Evolutionary conservation across 768 basidiomycete species (phyloP).

Genomic region (Lactarius tabidus): DNA sequence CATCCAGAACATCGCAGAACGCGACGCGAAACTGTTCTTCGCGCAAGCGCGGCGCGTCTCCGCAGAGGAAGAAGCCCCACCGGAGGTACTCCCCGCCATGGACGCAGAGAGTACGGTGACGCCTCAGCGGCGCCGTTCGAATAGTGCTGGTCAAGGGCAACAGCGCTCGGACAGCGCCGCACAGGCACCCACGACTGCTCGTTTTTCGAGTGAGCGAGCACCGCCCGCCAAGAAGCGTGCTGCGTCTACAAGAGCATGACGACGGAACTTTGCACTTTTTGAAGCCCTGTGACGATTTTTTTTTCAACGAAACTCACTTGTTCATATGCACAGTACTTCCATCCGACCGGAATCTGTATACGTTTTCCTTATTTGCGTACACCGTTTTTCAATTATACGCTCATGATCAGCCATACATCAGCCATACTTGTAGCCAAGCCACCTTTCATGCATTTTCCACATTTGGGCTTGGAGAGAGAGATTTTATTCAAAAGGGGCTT

Average conservation of each 20-base stretch:
- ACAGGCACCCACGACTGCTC: constrained; percentile 19
- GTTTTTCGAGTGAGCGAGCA: constrained; percentile 20
- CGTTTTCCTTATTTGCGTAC: background rate
- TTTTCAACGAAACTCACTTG: background rate
- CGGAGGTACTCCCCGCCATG: constrained; percentile 22
- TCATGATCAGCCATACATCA: too few species aligned
- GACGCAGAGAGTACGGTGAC: constrained; percentile 10
- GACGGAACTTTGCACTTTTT: background rate
- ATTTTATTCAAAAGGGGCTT: background rate
- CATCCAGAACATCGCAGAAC: constrained; percentile 81
- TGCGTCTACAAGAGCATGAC: constrained; percentile 12
- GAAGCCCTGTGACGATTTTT: background rate
- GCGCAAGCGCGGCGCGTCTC: constrained; percentile 70
- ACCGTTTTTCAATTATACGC: background rate
- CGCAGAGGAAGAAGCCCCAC: constrained; percentile 30
- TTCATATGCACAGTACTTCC: constrained; percentile 1
- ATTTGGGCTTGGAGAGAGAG: background rate
- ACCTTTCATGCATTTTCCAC: too few species aligned
- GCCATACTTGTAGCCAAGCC: too few species aligned
- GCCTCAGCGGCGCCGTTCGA: constrained; percentile 19
- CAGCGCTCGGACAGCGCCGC: constrained; percentile 21
- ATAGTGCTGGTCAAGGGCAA: constrained; percentile 17
- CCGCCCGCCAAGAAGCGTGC: constrained; percentile 10
- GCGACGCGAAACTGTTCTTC: constrained; percentile 84
- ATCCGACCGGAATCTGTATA: constrained; percentile 1